These are phyloP conservation scores for Backusella morwellensis DNA, from an alignment of 192 early-diverging fungal genomes.

Conservation along the genomic window DNA sequence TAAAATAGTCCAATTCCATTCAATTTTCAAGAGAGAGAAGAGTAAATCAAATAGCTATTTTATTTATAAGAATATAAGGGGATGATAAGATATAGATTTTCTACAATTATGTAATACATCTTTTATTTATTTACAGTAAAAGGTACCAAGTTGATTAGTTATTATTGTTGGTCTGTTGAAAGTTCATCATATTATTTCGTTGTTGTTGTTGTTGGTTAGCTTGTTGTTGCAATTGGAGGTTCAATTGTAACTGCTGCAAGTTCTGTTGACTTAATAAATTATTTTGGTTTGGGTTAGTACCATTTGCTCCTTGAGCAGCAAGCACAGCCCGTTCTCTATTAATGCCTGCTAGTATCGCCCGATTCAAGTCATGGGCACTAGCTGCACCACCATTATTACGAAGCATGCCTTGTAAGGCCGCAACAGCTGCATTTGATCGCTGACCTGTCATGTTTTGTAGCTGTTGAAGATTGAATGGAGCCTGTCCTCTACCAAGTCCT, in stretches of 20 bases:
- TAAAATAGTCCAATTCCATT: background rate
- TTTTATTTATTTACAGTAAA: constrained; percentile 3
- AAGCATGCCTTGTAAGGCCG: background rate
- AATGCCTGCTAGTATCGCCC: background rate
- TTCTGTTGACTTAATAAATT: constrained; percentile 11
- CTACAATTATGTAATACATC: background rate
- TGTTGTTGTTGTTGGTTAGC: constrained; percentile 15
- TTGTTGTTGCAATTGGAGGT: constrained; percentile 26
- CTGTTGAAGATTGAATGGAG: constrained; percentile 28
- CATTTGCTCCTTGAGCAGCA: background rate
- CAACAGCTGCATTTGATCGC: constrained; percentile 8
- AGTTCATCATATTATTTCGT: constrained; percentile 16
- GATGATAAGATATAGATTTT: background rate
- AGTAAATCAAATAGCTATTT: background rate
- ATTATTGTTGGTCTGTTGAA: constrained; percentile 17
- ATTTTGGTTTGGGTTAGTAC: background rate
- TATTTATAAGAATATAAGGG: background rate
- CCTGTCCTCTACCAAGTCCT: constrained; percentile 26
- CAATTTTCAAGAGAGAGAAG: background rate
- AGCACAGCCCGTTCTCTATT: background rate
- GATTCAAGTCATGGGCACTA: background rate
- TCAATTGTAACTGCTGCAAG: constrained; percentile 23
- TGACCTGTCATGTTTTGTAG: constrained; percentile 9
- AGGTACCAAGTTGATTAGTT: background rate
- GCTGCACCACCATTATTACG: background rate